phyloP scores from a whole-genome alignment of 2,329 filamentous ascomycete species.

The Clarireedia paspali region DNA sequence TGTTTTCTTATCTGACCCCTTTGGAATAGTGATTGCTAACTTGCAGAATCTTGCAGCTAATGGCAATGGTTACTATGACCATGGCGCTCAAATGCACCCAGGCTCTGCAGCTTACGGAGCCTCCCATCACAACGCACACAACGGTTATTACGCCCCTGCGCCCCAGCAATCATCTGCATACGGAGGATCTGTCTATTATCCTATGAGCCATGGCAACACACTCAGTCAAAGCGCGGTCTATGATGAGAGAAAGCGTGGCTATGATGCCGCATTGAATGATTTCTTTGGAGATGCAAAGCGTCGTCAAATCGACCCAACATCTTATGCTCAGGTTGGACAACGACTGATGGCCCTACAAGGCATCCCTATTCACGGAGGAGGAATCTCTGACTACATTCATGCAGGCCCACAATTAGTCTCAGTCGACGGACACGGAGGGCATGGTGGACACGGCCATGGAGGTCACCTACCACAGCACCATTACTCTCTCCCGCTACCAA shows the following conservation, averaged over 20 bases:
- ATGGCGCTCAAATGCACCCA: constrained; percentile 52
- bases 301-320: constrained; percentile 77
- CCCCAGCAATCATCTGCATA: constrained; percentile 42
- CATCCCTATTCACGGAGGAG: constrained; percentile 47
- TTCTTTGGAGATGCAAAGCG: constrained; percentile 93
- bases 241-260: constrained; percentile 75
- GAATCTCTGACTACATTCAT: constrained; percentile 48
- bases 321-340: constrained; percentile 87
- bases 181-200: constrained; percentile 66
- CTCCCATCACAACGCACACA: constrained; percentile 45
- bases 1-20: constrained; percentile 21
- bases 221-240: constrained; percentile 54
- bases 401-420: constrained; percentile 44
- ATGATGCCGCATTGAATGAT: constrained; percentile 77
- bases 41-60: constrained; percentile 28
- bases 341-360: constrained; percentile 76
- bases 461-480: constrained; percentile 61
- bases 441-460: constrained; percentile 31
- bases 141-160: constrained; percentile 45
- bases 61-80: constrained; percentile 49
- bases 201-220: constrained; percentile 57
- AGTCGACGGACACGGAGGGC: constrained; percentile 41
- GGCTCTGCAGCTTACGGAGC: constrained; percentile 41
- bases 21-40: constrained; percentile 27
- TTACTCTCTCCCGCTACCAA: constrained; percentile 83